Conservation (phyloP, 1,284 basidiomycete species). For the Pyrrhoderma noxium region DNA sequence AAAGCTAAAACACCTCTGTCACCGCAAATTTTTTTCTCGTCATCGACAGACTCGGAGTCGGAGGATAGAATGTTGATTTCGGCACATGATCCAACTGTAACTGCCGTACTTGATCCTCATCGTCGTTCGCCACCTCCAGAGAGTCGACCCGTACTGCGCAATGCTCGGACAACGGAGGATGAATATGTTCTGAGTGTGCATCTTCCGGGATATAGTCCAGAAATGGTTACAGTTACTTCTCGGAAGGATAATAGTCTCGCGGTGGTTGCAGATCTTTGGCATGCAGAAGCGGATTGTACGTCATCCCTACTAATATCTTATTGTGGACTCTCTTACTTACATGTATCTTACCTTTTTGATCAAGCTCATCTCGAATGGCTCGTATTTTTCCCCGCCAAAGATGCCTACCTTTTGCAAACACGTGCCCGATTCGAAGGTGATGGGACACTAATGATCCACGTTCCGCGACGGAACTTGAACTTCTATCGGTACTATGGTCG, state of each 20-base stretch:
- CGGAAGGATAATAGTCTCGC: constrained; percentile 24
- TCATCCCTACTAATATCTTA: constrained; percentile 2
- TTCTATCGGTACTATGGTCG: constrained; percentile 4
- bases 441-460: constrained; percentile 24
- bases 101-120: constrained; percentile 13
- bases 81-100: constrained; percentile 7
- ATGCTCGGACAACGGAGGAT: constrained; percentile 4
- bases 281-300: constrained; percentile 26
- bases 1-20: background rate
- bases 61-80: background rate
- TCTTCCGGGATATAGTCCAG: constrained; percentile 17
- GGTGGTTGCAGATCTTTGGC: constrained; percentile 27
- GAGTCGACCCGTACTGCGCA: constrained; percentile 6
- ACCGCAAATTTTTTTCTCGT: constrained; percentile 10
- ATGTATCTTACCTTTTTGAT: constrained; percentile 1
- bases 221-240: constrained; percentile 19
- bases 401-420: constrained; percentile 25
- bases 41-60: background rate
- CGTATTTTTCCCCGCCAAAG: constrained; percentile 25
- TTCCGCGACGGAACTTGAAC: constrained; percentile 12
- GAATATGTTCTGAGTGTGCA: constrained; percentile 14
- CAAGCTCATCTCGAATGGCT: constrained; percentile 26
- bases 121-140: constrained; percentile 16
- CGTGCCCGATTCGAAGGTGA: constrained; percentile 22
- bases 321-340: background rate